These are phyloP conservation scores for Hyphopichia wangnamkhiaoensis DNA, from an alignment of 1,139 yeast species.

Conservation along the genomic window DNA sequence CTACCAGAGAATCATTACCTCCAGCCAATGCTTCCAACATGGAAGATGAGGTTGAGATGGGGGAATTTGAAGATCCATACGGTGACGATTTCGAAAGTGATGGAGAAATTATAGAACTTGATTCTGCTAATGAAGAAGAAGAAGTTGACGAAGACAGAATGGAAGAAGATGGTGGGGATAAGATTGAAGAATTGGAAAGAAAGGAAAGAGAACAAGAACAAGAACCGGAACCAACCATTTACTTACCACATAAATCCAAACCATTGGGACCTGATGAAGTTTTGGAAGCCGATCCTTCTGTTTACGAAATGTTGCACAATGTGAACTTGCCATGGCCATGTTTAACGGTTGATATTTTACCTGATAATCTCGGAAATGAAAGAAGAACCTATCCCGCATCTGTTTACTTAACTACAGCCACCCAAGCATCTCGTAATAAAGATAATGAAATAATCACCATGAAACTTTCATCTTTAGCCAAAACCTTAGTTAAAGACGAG, in stretches of 20 bases:
- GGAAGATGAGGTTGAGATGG: slow-evolving; percentile 63
- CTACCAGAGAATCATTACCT: slow-evolving; percentile 29
- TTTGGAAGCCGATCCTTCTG: slow-evolving; percentile 93
- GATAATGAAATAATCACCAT: slow-evolving; percentile 87
- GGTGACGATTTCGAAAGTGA: slow-evolving; percentile 96
- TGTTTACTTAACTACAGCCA: slow-evolving; percentile 83
- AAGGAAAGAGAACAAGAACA: slow-evolving; percentile 24
- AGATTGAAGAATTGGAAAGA: slow-evolving; percentile 31
- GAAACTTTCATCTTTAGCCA: slow-evolving; percentile 78
- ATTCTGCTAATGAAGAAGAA: slow-evolving; percentile 60
- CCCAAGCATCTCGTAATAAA: slow-evolving; percentile 85
- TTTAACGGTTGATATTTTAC: slow-evolving; percentile 83
- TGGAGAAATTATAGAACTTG: slow-evolving; percentile 81
- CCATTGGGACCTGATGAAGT: slow-evolving; percentile 96
- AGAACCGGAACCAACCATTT: slow-evolving; percentile 47
- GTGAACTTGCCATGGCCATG: slow-evolving; percentile 98
- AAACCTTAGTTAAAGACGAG: slow-evolving; percentile 82
- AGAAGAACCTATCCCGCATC: slow-evolving; percentile 91
- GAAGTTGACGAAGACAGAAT: slow-evolving; percentile 52
- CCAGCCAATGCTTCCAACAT: slow-evolving; percentile 22
- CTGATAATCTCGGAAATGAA: slow-evolving; percentile 84
- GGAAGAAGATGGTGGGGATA: slow-evolving; percentile 23
- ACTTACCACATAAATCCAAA: slow-evolving; percentile 82
- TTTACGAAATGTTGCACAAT: slow-evolving; percentile 94
- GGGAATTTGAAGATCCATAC: slow-evolving; percentile 91